phyloP scores from a whole-genome alignment of 805 yeast genomes.

The Starmerella davenportii region DNA sequence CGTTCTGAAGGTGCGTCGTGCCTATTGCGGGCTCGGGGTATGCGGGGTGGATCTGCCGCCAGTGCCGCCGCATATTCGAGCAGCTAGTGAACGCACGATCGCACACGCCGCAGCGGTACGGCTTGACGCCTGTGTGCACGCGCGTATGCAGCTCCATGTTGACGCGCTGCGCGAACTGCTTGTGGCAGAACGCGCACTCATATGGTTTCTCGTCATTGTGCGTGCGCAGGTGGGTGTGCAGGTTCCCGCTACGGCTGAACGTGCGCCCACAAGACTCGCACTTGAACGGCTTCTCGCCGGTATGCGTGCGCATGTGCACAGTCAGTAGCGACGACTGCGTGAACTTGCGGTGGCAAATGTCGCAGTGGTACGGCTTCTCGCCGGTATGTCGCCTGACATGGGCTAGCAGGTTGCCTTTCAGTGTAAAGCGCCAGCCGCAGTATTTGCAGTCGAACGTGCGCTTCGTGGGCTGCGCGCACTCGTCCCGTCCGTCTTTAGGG shows the following conservation, averaged over 20 bases:
- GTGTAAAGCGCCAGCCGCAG: constrained; percentile 62
- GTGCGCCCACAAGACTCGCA: constrained; percentile 72
- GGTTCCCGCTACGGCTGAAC: constrained; percentile 76
- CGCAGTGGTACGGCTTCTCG: constrained; percentile 70
- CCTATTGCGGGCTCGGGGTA: constrained; percentile 14
- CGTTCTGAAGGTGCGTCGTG: constrained; percentile 9
- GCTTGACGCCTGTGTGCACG: constrained; percentile 82
- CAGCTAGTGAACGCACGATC: constrained; percentile 14
- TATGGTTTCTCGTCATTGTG: constrained; percentile 63
- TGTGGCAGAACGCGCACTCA: constrained; percentile 55
- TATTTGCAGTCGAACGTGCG: constrained; percentile 57
- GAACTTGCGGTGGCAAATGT: constrained; percentile 55
- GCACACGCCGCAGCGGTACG: constrained; percentile 58
- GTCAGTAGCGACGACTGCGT: constrained; percentile 72
- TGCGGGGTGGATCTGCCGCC: constrained; percentile 15
- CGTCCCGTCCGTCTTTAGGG: neutral
- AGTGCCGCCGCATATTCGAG: constrained; percentile 17
- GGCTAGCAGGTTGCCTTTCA: constrained; percentile 59
- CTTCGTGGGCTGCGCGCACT: constrained; percentile 36
- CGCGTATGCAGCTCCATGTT: constrained; percentile 68
- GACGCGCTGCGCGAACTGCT: constrained; percentile 75
- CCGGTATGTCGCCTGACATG: constrained; percentile 81
- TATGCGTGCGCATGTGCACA: constrained; percentile 72
- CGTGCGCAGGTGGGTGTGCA: constrained; percentile 70
- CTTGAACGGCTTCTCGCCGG: constrained; percentile 72